phyloP scores from a whole-genome alignment of 352 stramenopile genomes.

The Saprolegnia parasitica region DNA sequence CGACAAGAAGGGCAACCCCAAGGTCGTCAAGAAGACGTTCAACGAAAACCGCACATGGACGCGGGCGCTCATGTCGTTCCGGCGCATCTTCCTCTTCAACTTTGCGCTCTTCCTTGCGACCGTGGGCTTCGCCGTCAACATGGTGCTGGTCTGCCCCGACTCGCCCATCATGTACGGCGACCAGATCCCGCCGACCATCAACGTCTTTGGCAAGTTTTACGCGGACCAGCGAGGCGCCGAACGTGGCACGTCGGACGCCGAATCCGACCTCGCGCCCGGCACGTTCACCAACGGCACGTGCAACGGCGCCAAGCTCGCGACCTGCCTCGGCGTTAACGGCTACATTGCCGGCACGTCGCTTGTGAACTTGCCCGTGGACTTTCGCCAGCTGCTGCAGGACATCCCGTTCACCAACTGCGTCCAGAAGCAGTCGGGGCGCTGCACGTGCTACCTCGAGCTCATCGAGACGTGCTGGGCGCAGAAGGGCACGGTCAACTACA shows the following conservation, averaged over 20 bases:
- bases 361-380: slow-evolving; percentile 51
- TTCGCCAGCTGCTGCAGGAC: slow-evolving; percentile 54
- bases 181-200: slow-evolving; percentile 44
- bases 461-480: slow-evolving; percentile 61
- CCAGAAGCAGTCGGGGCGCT: slow-evolving; percentile 56
- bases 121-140: slow-evolving; percentile 63
- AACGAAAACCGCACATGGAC: slow-evolving; percentile 74
- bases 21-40: slow-evolving; percentile 83
- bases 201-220: slow-evolving; percentile 57
- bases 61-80: slow-evolving; percentile 69
- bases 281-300: slow-evolving; percentile 31
- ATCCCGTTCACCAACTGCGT: slow-evolving; percentile 74
- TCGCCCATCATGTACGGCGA: slow-evolving; percentile 65
- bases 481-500: slow-evolving; percentile 36
- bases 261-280: background rate
- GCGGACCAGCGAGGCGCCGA: slow-evolving; percentile 1
- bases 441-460: slow-evolving; percentile 65
- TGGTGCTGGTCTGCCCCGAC: slow-evolving; percentile 77
- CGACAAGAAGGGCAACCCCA: slow-evolving; percentile 79
- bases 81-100: slow-evolving; percentile 80
- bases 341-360: slow-evolving; percentile 46
- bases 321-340: slow-evolving; percentile 50
- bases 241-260: slow-evolving; percentile 25
- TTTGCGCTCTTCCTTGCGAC: slow-evolving; percentile 63
- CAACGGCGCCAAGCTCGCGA: slow-evolving; percentile 59